Percentiles rank a stretch among this genome's conserved stretches.
These are phyloP conservation scores for Sergeia podlipaevii DNA, from an alignment of 208 protist genomes.

Conservation along the genomic window DNA sequence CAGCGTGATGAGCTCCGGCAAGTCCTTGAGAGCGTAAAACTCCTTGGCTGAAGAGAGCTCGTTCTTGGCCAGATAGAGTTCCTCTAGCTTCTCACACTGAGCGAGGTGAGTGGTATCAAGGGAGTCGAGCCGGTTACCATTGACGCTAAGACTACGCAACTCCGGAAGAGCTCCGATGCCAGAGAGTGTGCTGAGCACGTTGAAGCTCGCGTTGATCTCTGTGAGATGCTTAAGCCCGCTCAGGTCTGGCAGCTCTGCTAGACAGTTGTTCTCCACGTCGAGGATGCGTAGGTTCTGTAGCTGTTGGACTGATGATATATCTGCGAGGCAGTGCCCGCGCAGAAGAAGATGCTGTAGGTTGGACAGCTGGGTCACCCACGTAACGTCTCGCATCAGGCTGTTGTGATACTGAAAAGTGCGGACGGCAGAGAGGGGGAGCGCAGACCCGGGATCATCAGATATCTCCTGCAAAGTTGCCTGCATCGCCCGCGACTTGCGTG, in stretches of 20 bases:
- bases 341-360: conserved; percentile 32
- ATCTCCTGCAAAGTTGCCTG: background rate
- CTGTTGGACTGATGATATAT: conserved; percentile 41
- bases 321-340: conserved; percentile 44
- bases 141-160: conserved; percentile 79
- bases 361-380: conserved; percentile 29
- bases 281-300: conserved; percentile 48
- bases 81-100: conserved; percentile 38
- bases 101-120: conserved; percentile 45
- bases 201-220: conserved; percentile 69
- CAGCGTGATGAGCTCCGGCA: conserved; percentile 86
- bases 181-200: conserved; percentile 43
- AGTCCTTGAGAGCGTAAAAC: conserved; percentile 64
- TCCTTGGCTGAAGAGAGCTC: conserved; percentile 53
- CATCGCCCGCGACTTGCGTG: background rate
- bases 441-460: too few species aligned
- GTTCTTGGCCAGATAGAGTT: conserved; percentile 91
- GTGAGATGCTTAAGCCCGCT: conserved; percentile 25
- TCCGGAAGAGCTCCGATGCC: conserved; percentile 30
- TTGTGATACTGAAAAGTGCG: conserved; percentile 12
- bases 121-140: conserved; percentile 76
- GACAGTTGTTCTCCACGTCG: conserved; percentile 69
- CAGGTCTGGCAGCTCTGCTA: conserved; percentile 45
- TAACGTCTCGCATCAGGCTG: conserved; percentile 22
- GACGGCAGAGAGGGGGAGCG: too few species aligned